Evolutionary conservation across 164 flowering plant genomes (phyloP), one percentile per base, ranked within the genome.

Genomic region (Buxus sempervirens): DNA sequence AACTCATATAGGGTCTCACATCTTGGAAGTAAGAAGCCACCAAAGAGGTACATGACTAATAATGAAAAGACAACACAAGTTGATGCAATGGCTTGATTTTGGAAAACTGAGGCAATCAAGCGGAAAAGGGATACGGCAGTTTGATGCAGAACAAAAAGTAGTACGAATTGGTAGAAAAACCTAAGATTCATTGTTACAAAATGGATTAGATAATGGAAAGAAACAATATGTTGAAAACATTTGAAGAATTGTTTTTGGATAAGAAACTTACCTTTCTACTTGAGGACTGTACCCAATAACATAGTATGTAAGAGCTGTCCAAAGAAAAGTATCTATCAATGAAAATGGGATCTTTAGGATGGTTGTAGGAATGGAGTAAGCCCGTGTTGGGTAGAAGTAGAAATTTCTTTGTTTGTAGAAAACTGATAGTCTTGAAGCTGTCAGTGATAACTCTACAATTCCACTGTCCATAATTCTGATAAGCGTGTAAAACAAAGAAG

Each of bases 301-400:
- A 61, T 74, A 79, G 67, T 79, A 79, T 6, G 78, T 77, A 53
- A 80, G 73, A 64, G 70, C 63, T 54, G 80, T 77, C 83, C 83
- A 80, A 51, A 70, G 65, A 62, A 75, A 51, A 25, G 80, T 55
- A 20, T 77, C 83, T 14, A 80, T 41, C 24, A 75, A 22, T 51
- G 83, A 75, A 65, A 80, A 70, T 24, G 80, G 83, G 25, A 80
- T 67, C 58, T 73, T 75, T 27, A 80, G 69, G 42, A 77, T 42
- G 22, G 61, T 56, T 10, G 83, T 71, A 26, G 83, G 83, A 67
- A 80, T 57, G 20, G 76, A 48, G 57, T 64, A 79, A 67, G 75
- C 62, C 82, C 82, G 76, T 15, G 77, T 71, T 21, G 82, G 82
- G 63, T 77, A 80, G 8, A 80, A 72, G 75, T 66, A 66, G 58